Percentiles rank a stretch among this genome's conserved stretches.
Evolutionary conservation across 75 land plant genomes (phyloP).

Genomic region (Pinus tabuliformis): DNA sequence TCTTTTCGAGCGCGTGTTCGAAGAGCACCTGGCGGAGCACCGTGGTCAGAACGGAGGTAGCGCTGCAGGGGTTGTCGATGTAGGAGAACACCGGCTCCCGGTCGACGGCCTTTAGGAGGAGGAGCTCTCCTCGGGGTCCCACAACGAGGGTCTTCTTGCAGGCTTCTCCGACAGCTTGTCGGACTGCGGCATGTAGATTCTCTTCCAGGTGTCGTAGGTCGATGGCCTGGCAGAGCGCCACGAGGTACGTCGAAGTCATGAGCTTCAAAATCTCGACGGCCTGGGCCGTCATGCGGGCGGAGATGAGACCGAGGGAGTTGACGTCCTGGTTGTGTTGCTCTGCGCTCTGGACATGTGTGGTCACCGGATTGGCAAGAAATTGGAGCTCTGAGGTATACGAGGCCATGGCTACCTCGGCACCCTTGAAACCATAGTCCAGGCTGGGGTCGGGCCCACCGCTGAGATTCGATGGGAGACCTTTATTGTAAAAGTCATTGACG

Average conservation of each 20-base stretch:
- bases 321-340: too few species aligned
- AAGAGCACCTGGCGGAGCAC: slow-evolving; percentile 52
- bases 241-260: slow-evolving; percentile 48
- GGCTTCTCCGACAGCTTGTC: slow-evolving; percentile 35
- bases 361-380: too few species aligned
- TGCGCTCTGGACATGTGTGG: too few species aligned
- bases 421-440: slow-evolving; percentile 63
- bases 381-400: slow-evolving; percentile 53
- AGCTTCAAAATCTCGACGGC: slow-evolving; percentile 29
- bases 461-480: slow-evolving; percentile 12
- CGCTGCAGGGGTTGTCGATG: neutral
- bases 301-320: too few species aligned
- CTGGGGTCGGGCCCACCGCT: slow-evolving; percentile 18
- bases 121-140: slow-evolving; percentile 31
- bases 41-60: slow-evolving; percentile 39
- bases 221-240: slow-evolving; percentile 54
- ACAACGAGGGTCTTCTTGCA: slow-evolving; percentile 32
- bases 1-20: slow-evolving; percentile 43
- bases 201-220: too few species aligned
- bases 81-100: slow-evolving; percentile 38
- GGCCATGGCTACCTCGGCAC: slow-evolving; percentile 59
- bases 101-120: slow-evolving; percentile 40
- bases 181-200: slow-evolving; percentile 18
- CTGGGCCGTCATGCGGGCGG: too few species aligned
- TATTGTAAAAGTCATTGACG: slow-evolving; percentile 28